These are phyloP conservation scores for Talaromyces marneffei DNA, from an alignment of 2,329 filamentous ascomycete species.

Conservation along the genomic window DNA sequence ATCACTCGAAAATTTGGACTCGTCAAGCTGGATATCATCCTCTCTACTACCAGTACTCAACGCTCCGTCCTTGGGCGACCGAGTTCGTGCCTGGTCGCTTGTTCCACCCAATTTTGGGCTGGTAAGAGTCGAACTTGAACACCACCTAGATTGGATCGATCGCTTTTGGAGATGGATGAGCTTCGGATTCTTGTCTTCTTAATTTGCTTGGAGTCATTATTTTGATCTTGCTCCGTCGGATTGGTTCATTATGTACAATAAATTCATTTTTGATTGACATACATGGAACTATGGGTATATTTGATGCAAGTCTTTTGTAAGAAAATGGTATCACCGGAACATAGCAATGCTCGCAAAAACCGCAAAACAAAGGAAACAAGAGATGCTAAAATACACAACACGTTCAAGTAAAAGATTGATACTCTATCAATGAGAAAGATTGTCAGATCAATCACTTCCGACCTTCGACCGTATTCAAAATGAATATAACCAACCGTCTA, in stretches of 20 bases:
- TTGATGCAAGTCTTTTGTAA: background rate
- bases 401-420: background rate
- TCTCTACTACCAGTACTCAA: background rate
- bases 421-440: background rate
- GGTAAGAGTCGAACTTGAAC: background rate
- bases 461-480: constrained; percentile 1
- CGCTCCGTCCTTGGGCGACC: background rate
- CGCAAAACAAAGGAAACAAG: background rate
- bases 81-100: background rate
- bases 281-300: background rate
- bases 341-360: background rate
- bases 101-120: background rate
- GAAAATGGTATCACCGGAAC: background rate
- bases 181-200: too few relatives aligned
- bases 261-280: background rate
- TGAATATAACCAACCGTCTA: background rate
- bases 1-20: background rate
- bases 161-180: background rate
- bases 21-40: background rate
- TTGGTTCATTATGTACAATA: background rate
- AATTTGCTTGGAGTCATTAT: background rate
- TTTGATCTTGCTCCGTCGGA: background rate
- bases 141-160: too few relatives aligned
- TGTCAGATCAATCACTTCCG: background rate
- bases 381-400: background rate